Evolutionary conservation across 1,284 basidiomycete genomes (phyloP), one percentile per base, ranked within the genome.

Genomic region (Schizophyllum commune): DNA sequence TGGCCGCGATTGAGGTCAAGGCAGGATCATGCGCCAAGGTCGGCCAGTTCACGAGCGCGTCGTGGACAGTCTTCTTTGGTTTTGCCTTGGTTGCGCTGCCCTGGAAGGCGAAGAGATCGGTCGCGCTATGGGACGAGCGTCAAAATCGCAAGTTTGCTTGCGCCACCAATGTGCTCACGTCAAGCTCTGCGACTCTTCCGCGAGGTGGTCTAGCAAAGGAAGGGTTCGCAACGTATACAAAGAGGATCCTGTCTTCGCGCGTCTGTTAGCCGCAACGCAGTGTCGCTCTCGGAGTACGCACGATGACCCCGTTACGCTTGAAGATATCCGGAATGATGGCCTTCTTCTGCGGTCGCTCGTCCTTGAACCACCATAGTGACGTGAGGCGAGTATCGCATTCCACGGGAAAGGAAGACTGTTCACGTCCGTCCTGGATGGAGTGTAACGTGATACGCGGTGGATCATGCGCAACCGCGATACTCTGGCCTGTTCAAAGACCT

Each of bases 21-120:
- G 80, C 71, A 20, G 76, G 78, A 69, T 84, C 81, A 11, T 77
- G 67, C 15, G 82, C 77, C 33, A 92, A 76, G 1, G 81, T 79
- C 17, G 90, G 89, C 89, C 91, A 92, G 47, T 74, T 70, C 21
- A 77, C 75, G 59, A 92, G 86, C 51, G 83, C 72, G 54, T 78
- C 72, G 39, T 89, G 88, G 32, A 81, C 70, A 11, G 73, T 71
- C 34, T 75, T 72, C 65, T 79, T 79, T 55, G 73, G 71, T 34
- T 71, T 68, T 51, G 75, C 64, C 52, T 77, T 79, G 11, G 81
- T 81, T 61, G 85, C 83, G 8, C 81, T 81, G 33, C 83, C 84
- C 72, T 89, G 85, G 69, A 91, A 91, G 47, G 87, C 86, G 69
- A 92, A 92, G 51, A 91, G 72, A 72, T 91, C 86, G 59, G 83